These are phyloP conservation scores for Sporothrix pallida DNA, from an alignment of 2,329 filamentous ascomycete species.

Conservation along the genomic window DNA sequence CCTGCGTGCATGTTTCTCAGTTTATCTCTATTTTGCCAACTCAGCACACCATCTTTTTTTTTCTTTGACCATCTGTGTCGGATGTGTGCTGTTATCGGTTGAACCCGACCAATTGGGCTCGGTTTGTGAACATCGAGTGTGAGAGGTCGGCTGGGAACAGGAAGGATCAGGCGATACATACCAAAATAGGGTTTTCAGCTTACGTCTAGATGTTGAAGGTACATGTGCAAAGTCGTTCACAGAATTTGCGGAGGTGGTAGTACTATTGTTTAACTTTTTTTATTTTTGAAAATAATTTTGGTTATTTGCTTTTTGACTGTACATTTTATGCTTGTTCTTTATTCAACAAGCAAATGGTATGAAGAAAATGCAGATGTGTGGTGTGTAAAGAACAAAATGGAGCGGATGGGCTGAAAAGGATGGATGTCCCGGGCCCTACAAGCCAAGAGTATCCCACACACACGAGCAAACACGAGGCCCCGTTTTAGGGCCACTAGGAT, in stretches of 20 bases:
- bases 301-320: constrained; percentile 6
- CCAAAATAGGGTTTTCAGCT: constrained; percentile 11
- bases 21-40: constrained; percentile 1
- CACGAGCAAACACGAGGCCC: constrained; percentile 13
- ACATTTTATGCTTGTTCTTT: neutral
- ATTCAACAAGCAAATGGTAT: neutral
- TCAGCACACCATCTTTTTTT: constrained; percentile 8
- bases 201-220: neutral
- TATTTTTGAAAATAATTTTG: neutral
- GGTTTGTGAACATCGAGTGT: neutral
- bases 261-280: neutral
- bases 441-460: neutral
- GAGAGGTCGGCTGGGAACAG: neutral
- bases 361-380: neutral
- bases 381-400: neutral
- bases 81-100: neutral
- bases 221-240: neutral
- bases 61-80: neutral
- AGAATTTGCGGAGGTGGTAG: neutral
- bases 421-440: neutral
- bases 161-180: neutral
- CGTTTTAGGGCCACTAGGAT: constrained; percentile 13
- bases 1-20: neutral
- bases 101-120: constrained; percentile 10
- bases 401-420: neutral